phyloP scores from a whole-genome alignment of 306 rosid genomes.

The Astragalus glycyphyllos region DNA sequence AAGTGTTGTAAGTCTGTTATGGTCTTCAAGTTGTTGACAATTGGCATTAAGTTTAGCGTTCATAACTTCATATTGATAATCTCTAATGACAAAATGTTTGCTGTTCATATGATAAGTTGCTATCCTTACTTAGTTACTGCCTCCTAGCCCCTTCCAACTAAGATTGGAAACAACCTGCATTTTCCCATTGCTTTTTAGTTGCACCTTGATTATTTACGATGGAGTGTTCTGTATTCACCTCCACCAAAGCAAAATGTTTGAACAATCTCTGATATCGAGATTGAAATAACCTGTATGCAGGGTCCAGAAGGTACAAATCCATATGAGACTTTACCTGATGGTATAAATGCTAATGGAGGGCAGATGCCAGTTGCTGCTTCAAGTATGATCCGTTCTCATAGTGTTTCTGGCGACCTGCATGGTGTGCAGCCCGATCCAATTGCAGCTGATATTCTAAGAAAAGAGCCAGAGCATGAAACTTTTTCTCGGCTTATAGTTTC shows the following conservation, averaged over 20 bases:
- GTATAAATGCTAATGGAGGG: constrained; percentile 59
- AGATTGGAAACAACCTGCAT: constrained; percentile 1
- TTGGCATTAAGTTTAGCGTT: constrained; percentile 16
- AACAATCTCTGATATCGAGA: constrained; percentile 4
- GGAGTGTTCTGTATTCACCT: not conserved
- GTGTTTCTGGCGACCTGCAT: constrained; percentile 80
- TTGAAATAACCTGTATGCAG: constrained; percentile 52
- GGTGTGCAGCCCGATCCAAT: constrained; percentile 90
- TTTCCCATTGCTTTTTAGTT: constrained; percentile 17
- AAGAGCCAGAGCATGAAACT: constrained; percentile 90
- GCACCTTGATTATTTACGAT: constrained; percentile 17
- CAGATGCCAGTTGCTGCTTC: constrained; percentile 60
- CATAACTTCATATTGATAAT: not conserved
- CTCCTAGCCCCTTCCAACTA: not conserved
- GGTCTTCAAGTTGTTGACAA: not conserved
- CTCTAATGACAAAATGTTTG: not conserved
- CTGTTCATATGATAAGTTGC: not conserved
- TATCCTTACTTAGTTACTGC: not conserved
- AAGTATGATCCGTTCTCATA: constrained; percentile 80
- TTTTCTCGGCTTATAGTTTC: constrained; percentile 75
- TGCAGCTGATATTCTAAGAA: constrained; percentile 91
- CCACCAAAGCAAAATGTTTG: constrained; percentile 7
- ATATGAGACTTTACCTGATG: constrained; percentile 60
- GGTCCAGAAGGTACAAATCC: constrained; percentile 52
- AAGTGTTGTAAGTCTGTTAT: constrained; percentile 59